Conservation (phyloP, 2,329 filamentous ascomycete species). For the Talaromyces rugulosus region DNA sequence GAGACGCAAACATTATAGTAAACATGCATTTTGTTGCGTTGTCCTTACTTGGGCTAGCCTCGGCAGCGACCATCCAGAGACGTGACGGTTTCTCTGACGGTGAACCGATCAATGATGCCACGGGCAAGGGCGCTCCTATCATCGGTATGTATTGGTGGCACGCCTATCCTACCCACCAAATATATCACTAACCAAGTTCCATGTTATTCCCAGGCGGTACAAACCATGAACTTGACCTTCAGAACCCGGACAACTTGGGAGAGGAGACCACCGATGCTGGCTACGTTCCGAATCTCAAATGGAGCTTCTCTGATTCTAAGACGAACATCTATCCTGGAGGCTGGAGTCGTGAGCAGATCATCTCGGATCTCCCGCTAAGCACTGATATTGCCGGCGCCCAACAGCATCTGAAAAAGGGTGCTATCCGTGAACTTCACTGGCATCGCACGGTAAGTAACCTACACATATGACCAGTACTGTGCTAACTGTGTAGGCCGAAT, state of each 20-base stretch:
- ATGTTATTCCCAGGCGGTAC: slow-evolving; percentile 52
- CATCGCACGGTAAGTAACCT: slow-evolving; percentile 54
- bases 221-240: slow-evolving; percentile 56
- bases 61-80: slow-evolving; percentile 15
- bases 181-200: not conserved
- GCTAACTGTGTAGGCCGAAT: slow-evolving; percentile 52
- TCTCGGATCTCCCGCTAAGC: slow-evolving; percentile 62
- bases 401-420: slow-evolving; percentile 63
- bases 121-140: slow-evolving; percentile 56
- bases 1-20: not conserved
- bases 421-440: slow-evolving; percentile 64
- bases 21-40: slow-evolving; percentile 7
- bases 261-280: slow-evolving; percentile 60
- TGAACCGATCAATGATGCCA: slow-evolving; percentile 51
- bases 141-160: slow-evolving; percentile 43
- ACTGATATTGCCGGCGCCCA: slow-evolving; percentile 65
- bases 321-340: slow-evolving; percentile 60
- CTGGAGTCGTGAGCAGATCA: slow-evolving; percentile 63
- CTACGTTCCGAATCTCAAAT: slow-evolving; percentile 62
- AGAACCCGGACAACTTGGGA: slow-evolving; percentile 62
- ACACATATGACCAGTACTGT: not conserved
- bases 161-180: not conserved
- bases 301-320: slow-evolving; percentile 66
- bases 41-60: slow-evolving; percentile 16
- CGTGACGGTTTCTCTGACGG: slow-evolving; percentile 45